These are phyloP conservation scores for Sonneratia alba DNA, from an alignment of 345 rosid species.

Conservation along the genomic window DNA sequence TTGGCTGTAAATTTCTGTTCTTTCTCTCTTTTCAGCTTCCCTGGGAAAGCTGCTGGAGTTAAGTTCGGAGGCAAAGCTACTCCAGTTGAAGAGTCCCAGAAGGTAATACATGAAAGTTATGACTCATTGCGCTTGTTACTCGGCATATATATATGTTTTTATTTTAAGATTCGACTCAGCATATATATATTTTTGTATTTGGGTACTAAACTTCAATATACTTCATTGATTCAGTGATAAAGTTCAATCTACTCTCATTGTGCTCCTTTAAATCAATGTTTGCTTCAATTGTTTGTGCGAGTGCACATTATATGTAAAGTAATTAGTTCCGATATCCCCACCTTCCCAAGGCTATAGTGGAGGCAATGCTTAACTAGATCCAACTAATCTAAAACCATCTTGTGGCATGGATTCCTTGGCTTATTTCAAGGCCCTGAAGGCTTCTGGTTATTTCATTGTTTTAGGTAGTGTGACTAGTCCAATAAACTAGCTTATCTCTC, in stretches of 20 bases:
- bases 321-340: no score
- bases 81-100: slow-evolving; percentile 25
- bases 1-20: background rate
- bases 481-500: background rate
- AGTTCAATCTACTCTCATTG: background rate
- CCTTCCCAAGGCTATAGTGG: background rate
- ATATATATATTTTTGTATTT: no score
- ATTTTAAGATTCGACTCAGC: background rate
- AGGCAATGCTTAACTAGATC: background rate
- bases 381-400: background rate
- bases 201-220: no score
- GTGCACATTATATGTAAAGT: no score
- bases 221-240: background rate
- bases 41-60: slow-evolving; percentile 80
- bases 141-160: background rate
- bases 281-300: no score
- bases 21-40: slow-evolving; percentile 43
- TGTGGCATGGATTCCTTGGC: background rate
- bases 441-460: background rate
- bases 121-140: background rate
- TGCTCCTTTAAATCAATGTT: background rate
- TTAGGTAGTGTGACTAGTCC: background rate
- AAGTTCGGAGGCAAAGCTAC: slow-evolving; percentile 44
- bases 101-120: background rate
- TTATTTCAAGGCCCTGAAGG: background rate